Evolutionary conservation across 2,329 filamentous ascomycete genomes (phyloP).

Genomic region (Claviceps sp.): DNA sequence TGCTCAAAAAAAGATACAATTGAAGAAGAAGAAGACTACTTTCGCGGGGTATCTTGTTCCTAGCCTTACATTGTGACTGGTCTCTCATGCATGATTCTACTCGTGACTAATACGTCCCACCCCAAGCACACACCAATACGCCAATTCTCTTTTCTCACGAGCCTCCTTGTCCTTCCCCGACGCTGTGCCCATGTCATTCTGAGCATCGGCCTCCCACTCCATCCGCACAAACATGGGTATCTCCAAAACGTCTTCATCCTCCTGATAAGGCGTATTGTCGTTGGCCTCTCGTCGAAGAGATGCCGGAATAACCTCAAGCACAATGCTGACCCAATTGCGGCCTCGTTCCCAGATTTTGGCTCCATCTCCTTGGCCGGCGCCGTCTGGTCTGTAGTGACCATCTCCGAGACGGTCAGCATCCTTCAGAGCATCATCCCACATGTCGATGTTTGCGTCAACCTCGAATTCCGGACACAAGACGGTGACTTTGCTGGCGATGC

Average conservation of each 20-base stretch:
- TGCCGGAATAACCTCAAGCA: slow-evolving; percentile 73
- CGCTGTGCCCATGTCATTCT: slow-evolving; percentile 48
- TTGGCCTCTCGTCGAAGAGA: slow-evolving; percentile 33
- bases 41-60: slow-evolving; percentile 30
- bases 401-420: slow-evolving; percentile 24
- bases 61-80: neutral
- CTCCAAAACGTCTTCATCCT: slow-evolving; percentile 59
- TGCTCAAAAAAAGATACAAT: slow-evolving; percentile 1
- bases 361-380: slow-evolving; percentile 51
- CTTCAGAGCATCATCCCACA: slow-evolving; percentile 77
- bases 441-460: slow-evolving; percentile 79
- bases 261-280: slow-evolving; percentile 30
- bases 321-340: slow-evolving; percentile 87
- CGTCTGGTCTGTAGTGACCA: slow-evolving; percentile 26
- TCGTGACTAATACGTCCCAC: slow-evolving; percentile 62
- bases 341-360: slow-evolving; percentile 96
- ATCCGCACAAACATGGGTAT: slow-evolving; percentile 88
- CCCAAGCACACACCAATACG: slow-evolving; percentile 91
- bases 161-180: slow-evolving; percentile 42
- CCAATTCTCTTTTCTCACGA: slow-evolving; percentile 73
- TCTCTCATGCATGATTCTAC: slow-evolving; percentile 8
- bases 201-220: slow-evolving; percentile 70
- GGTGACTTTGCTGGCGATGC: slow-evolving; percentile 68
- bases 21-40: slow-evolving; percentile 1
- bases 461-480: slow-evolving; percentile 91